Percentiles rank a stretch among this genome's conserved stretches.
Evolutionary conservation across 768 basidiomycete genomes (phyloP).

Genomic region (Panus rudis): DNA sequence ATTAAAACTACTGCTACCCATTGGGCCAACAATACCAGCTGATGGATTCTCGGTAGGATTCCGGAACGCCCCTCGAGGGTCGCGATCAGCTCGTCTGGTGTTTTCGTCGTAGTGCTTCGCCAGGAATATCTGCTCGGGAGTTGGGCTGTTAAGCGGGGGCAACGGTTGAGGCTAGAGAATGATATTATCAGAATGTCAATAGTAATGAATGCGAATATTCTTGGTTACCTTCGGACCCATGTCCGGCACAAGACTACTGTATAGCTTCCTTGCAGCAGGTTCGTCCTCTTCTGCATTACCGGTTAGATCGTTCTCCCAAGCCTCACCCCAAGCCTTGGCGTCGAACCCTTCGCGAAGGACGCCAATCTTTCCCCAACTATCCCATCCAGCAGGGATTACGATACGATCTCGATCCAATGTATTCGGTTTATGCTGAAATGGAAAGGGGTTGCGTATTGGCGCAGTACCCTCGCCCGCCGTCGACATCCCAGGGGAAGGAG

Average conservation of each 20-base stretch:
- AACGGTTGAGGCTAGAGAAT: slow-evolving; percentile 48
- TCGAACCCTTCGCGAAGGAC: slow-evolving; percentile 91
- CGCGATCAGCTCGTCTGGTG: slow-evolving; percentile 81
- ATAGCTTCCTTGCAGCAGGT: slow-evolving; percentile 58
- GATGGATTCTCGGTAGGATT: slow-evolving; percentile 58
- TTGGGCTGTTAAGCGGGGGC: slow-evolving; percentile 74
- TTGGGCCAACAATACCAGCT: slow-evolving; percentile 86
- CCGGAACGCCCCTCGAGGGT: slow-evolving; percentile 84
- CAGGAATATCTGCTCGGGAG: slow-evolving; percentile 87
- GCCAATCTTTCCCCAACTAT: slow-evolving; percentile 93
- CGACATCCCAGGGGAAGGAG: slow-evolving; percentile 38
- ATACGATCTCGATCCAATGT: slow-evolving; percentile 89
- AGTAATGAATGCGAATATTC: background rate
- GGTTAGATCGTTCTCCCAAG: slow-evolving; percentile 65
- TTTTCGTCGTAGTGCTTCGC: slow-evolving; percentile 89
- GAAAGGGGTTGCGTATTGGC: slow-evolving; percentile 72
- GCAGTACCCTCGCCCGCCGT: slow-evolving; percentile 30
- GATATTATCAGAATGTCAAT: background rate
- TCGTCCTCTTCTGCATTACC: slow-evolving; percentile 39
- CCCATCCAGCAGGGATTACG: slow-evolving; percentile 94
- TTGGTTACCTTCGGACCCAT: slow-evolving; percentile 60
- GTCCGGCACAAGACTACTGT: slow-evolving; percentile 66
- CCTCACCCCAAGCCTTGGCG: slow-evolving; percentile 69
- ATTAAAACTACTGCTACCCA: slow-evolving; percentile 80
- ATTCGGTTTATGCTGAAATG: slow-evolving; percentile 83